These are phyloP conservation scores for Lentinula sp. DNA, from an alignment of 768 basidiomycete genomes.

Conservation along the genomic window DNA sequence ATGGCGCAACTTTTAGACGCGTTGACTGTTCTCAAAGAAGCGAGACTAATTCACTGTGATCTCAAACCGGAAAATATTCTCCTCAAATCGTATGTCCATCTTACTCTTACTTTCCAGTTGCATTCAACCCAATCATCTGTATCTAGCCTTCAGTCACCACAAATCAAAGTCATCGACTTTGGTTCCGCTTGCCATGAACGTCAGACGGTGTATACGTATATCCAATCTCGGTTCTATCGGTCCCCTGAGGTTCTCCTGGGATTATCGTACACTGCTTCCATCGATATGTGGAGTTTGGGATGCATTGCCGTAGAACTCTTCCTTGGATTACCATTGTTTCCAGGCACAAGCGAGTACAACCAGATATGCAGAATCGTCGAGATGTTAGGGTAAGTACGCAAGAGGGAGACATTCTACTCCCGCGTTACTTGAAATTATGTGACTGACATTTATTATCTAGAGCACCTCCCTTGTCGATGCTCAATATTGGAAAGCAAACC, in stretches of 20 bases:
- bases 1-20: conserved; percentile 94
- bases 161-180: conserved; percentile 99
- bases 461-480: conserved; percentile 85
- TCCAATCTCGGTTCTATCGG: conserved; percentile 97
- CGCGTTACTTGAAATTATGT: neutral
- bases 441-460: conserved; percentile 32
- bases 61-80: conserved; percentile 98
- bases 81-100: conserved; percentile 72
- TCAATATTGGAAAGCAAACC: conserved; percentile 95
- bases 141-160: conserved; percentile 84
- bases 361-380: conserved; percentile 95
- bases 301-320: conserved; percentile 99
- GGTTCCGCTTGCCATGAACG: conserved; percentile 98
- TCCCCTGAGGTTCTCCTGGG: conserved; percentile 96
- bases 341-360: conserved; percentile 99
- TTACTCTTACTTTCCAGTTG: neutral
- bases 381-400: conserved; percentile 83
- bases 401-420: neutral
- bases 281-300: conserved; percentile 99
- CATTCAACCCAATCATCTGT: conserved; percentile 2
- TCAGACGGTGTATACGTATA: conserved; percentile 99
- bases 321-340: conserved; percentile 92
- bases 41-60: conserved; percentile 96
- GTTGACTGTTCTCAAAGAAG: conserved; percentile 88
- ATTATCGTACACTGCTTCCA: conserved; percentile 88